Base-by-base conservation (phyloP, 331 rosid species). In the Phaseolus coccineus region DNA sequence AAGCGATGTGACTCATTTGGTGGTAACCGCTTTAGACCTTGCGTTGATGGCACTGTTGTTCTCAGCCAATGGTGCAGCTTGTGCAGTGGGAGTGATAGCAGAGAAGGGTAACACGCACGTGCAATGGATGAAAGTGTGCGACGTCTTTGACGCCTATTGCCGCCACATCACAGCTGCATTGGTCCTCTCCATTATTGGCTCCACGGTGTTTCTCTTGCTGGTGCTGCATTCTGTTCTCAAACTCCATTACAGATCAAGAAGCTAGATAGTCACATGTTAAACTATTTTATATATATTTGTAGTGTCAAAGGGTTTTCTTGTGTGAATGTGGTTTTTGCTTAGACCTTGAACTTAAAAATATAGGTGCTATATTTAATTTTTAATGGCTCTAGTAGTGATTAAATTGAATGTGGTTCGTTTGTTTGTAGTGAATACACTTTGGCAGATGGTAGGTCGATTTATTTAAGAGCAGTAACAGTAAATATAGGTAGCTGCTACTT, bases 1-100 rank as follows among this genome's bases (percentile, higher is more conserved):
- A 6, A 31, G 47, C 5, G 66, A 64, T 3, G 33, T 52, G n/a
- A 13, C 69, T 33, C 4, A 19, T 0, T 44, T 84, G 81, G 74
- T 52, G 80, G 24, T 86, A 58, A 81, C 81, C 2, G 2, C 53
- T 1, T 7, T 71, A 1, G 94, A 90, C 81, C 84, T 90, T 19
- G 64, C 86, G 14, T 77, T 86, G 35, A 67, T 53, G 81, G 91
- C 81, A 1, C 63, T 86, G 10, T 76, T 86, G 33, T 90, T 85
- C 69, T 86, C 94, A 1, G 92, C 94, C 42, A 81, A 88, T 47
- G 92, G 94, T 0, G 92, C 94, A 1, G 90, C 90, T 0, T 73
- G 70, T 6, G 94, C 91, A 4, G 74, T 88, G 7, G 94, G 94
- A 62, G 22, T 86, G 24, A 59, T 90, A 4, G 92, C 85, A 59